Conservation (phyloP, 1,284 basidiomycete genomes). For the Farysia itapuensis region DNA sequence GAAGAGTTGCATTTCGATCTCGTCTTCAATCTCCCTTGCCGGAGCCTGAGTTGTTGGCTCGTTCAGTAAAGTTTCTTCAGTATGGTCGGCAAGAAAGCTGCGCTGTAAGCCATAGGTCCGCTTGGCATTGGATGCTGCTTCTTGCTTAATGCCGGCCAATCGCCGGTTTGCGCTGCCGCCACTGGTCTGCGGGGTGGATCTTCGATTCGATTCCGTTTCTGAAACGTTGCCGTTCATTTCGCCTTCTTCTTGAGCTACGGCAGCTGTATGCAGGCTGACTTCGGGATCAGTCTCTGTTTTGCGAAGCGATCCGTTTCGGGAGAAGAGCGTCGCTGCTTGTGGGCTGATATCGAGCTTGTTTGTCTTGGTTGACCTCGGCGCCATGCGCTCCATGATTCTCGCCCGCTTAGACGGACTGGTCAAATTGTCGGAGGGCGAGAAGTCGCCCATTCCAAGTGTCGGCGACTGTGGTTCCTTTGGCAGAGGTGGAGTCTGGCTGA, state of each 20-base stretch:
- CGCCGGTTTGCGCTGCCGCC: neutral
- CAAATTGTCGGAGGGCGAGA: constrained; percentile 5
- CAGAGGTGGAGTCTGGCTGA: constrained; percentile 1
- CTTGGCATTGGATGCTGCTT: constrained; percentile 20
- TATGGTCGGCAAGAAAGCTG: constrained; percentile 33
- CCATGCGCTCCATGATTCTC: constrained; percentile 33
- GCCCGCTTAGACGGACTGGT: constrained; percentile 24
- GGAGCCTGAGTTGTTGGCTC: neutral
- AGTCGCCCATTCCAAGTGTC: neutral
- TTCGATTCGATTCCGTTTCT: neutral
- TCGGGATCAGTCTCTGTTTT: constrained; percentile 21
- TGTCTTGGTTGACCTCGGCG: constrained; percentile 6
- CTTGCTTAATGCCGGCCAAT: constrained; percentile 35
- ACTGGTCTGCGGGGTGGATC: too few relatives aligned
- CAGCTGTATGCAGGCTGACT: constrained; percentile 1
- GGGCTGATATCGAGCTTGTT: constrained; percentile 1
- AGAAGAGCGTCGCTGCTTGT: constrained; percentile 2
- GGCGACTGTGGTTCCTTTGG: neutral
- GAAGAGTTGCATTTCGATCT: constrained; percentile 28
- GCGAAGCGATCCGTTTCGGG: constrained; percentile 7
- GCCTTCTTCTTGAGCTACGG: neutral
- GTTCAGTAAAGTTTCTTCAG: constrained; percentile 21
- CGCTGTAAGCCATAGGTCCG: constrained; percentile 36
- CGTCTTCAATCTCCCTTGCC: constrained; percentile 21
- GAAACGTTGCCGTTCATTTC: neutral